Evolutionary conservation across 305 asterid species (phyloP).

Genomic region (Fraxinus floribunda): DNA sequence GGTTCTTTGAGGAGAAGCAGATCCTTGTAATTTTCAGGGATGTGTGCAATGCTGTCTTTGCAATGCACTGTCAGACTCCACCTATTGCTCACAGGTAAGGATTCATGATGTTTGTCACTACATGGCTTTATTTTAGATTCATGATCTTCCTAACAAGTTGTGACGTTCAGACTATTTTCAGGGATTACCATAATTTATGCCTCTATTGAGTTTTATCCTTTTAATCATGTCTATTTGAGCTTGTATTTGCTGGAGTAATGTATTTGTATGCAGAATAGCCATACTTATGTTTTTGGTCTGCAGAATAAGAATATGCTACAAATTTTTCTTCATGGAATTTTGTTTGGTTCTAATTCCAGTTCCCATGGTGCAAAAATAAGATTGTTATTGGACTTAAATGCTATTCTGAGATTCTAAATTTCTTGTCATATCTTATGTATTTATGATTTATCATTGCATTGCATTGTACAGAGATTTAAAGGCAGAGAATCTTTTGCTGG

Average conservation of each 20-base stretch:
- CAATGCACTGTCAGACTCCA: slow-evolving; percentile 89
- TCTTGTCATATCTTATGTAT: slow-evolving; percentile 10
- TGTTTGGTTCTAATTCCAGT: slow-evolving; percentile 1
- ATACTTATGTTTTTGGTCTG: not conserved
- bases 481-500: slow-evolving; percentile 94
- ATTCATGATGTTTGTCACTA: slow-evolving; percentile 13
- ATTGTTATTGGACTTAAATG: not conserved
- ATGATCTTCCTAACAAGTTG: slow-evolving; percentile 8
- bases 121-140: not conserved
- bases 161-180: not conserved
- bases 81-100: slow-evolving; percentile 91
- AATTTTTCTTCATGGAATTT: not conserved
- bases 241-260: slow-evolving; percentile 5
- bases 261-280: not conserved
- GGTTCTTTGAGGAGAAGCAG: slow-evolving; percentile 92
- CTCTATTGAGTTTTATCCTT: slow-evolving; percentile 13
- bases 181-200: slow-evolving; percentile 1
- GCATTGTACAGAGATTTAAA: slow-evolving; percentile 70
- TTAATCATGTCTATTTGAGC: not conserved
- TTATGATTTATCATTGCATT: slow-evolving; percentile 26
- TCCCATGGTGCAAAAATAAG: slow-evolving; percentile 1
- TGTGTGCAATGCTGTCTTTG: slow-evolving; percentile 83
- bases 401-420: not conserved
- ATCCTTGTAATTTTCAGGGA: slow-evolving; percentile 72
- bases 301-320: slow-evolving; percentile 11